Conservation (phyloP, 805 yeast species). For the Barnettozyma botsteinii region DNA sequence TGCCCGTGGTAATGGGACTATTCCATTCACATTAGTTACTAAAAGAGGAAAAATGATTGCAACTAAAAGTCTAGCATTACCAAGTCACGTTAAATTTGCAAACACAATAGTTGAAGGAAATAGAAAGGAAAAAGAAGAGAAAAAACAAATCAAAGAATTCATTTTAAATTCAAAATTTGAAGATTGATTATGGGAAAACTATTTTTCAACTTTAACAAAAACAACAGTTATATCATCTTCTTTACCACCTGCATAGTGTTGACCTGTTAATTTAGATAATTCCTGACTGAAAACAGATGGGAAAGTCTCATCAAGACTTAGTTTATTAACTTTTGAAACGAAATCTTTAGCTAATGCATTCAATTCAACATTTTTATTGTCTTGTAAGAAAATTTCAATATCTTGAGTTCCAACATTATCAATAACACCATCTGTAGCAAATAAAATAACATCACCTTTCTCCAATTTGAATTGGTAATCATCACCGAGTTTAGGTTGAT, state of each 20-base stretch:
- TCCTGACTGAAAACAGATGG: constrained; percentile 87
- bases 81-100: constrained; percentile 49
- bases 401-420: constrained; percentile 78
- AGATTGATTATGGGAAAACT: constrained; percentile 18
- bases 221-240: constrained; percentile 91
- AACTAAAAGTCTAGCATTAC: constrained; percentile 43
- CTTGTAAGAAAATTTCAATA: constrained; percentile 61
- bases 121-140: constrained; percentile 44
- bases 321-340: constrained; percentile 58
- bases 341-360: constrained; percentile 46
- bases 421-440: constrained; percentile 91
- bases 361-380: constrained; percentile 36
- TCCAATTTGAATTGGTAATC: constrained; percentile 57
- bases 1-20: constrained; percentile 11
- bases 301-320: constrained; percentile 66
- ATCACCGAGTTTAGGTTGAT: constrained; percentile 65
- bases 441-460: constrained; percentile 68
- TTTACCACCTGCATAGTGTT: constrained; percentile 81
- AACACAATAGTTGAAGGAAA: constrained; percentile 46
- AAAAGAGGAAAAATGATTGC: constrained; percentile 44
- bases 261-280: constrained; percentile 57
- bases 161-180: constrained; percentile 38
- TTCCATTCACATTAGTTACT: constrained; percentile 51
- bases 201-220: constrained; percentile 50
- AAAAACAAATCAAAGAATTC: constrained; percentile 50